A percentile compares a stretch with the other conserved stretches of the same genome.
Evolutionary conservation across 1,139 yeast genomes (phyloP).

Genomic region (Yamadazyma sp.): DNA sequence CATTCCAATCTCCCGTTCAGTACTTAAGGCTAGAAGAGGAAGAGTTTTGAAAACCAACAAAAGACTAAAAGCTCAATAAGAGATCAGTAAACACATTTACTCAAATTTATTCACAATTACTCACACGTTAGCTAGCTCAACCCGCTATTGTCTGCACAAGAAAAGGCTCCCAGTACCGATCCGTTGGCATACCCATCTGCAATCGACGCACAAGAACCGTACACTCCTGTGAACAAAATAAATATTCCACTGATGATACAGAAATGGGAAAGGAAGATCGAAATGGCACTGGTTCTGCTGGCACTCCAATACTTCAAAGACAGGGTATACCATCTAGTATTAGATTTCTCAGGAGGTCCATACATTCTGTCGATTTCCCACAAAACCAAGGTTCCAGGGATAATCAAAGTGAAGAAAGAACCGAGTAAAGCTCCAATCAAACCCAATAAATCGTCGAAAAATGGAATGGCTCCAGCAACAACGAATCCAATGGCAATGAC

Average conservation of each 20-base stretch:
- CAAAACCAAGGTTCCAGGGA: slow-evolving; percentile 11
- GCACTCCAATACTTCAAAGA: slow-evolving; percentile 1
- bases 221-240: slow-evolving; percentile 10
- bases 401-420: slow-evolving; percentile 11
- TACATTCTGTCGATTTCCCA: too few species aligned
- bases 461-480: slow-evolving; percentile 16
- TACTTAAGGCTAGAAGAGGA: too few species aligned
- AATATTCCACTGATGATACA: slow-evolving; percentile 7
- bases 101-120: too few species aligned
- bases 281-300: neutral
- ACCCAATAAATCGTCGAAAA: slow-evolving; percentile 13
- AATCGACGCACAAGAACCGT: slow-evolving; percentile 12
- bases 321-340: slow-evolving; percentile 2
- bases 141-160: slow-evolving; percentile 12
- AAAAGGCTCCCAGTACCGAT: slow-evolving; percentile 9
- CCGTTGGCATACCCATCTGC: slow-evolving; percentile 10
- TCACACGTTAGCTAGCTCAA: too few species aligned
- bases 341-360: slow-evolving; percentile 2
- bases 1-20: too few species aligned
- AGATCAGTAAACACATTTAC: too few species aligned
- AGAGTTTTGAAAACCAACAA: too few species aligned
- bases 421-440: slow-evolving; percentile 12
- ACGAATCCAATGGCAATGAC: slow-evolving; percentile 13
- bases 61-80: too few species aligned
- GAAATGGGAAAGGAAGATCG: slow-evolving; percentile 3